Base-by-base conservation (phyloP, 192 early-diverging fungal genomes). In the Backusella liffmaniae region DNA sequence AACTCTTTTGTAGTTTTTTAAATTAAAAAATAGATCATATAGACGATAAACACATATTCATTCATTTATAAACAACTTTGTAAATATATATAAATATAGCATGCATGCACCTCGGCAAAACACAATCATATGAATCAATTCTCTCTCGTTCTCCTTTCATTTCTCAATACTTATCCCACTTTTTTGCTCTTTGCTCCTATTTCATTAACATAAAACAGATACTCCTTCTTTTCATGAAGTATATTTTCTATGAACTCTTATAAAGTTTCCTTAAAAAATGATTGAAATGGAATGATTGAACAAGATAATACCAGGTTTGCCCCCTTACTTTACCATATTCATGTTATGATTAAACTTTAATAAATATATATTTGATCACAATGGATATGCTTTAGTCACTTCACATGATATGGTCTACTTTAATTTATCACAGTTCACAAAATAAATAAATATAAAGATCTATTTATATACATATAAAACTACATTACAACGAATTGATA, bases 31-130 rank as follows among this genome's bases (percentile, higher is more conserved):
- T 32, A 32, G 3, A 56, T 10, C 2, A 56, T 53, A 8, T 56
- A 56, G n/a, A 9, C 7, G 53, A 21, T 56, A 56, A 3, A 13
- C 5, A 49, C 46, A 49, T 6, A 62, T 62, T 39, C 56, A 62
- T 62, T 29, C 26, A 62, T 1, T 29, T 8, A 29, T 62, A 29
- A 62, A 29, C n/a, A 23, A 29, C 56, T 62, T 41, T 62, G 6
- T 26, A 8, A 21, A 56, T 13, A 29, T 62, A 53, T 21, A 62
- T 62, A 62, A 29, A 62, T 59, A 62, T 49, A 49, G 7, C 56
- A 62, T 62, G 56, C 56, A 62, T 62, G 56, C 56, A 62, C 7
- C 56, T 62, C 56, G 56, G 56, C 21, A 62, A 62, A 62, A 29
- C 21, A 62, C 21, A 23, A 62, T 23, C n/a, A 26, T 59, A 12